A percentile compares a stretch with the other conserved stretches of the same genome.
Conservation (phyloP, 1,284 basidiomycete species). For the Heimioporus punctisporus region DNA sequence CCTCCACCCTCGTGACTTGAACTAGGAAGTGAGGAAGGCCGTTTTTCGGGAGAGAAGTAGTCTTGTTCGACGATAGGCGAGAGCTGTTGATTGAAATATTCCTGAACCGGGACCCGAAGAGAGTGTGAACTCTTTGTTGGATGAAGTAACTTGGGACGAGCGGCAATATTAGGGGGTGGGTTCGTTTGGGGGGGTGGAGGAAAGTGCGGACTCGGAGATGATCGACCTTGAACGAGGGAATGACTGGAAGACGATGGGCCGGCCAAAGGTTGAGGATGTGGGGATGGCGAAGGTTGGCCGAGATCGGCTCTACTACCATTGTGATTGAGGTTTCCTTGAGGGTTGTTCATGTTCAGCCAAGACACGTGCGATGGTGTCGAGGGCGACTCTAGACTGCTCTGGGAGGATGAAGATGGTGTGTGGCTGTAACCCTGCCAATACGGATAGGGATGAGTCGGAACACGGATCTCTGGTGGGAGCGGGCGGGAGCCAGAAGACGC, state of each 20-base stretch:
- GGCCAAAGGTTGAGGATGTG: conserved; percentile 3
- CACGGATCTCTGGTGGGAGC: conserved; percentile 34
- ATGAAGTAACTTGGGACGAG: conserved; percentile 26
- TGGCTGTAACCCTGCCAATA: conserved; percentile 34
- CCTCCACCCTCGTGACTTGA: conserved; percentile 26
- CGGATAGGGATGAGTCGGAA: conserved; percentile 33
- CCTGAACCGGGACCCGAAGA: conserved; percentile 33
- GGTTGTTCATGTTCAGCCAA: conserved; percentile 30
- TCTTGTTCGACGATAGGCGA: conserved; percentile 59
- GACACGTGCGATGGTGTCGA: conserved; percentile 39
- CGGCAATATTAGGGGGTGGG: conserved; percentile 23
- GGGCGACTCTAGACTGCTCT: conserved; percentile 36
- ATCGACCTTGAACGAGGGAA: conserved; percentile 19
- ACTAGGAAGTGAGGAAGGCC: conserved; percentile 34
- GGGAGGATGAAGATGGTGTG: conserved; percentile 32
- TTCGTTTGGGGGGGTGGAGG: conserved; percentile 29
- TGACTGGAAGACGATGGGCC: conserved; percentile 14
- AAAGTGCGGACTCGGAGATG: conserved; percentile 29
- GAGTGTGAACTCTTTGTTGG: conserved; percentile 36
- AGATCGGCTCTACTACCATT: conserved; percentile 9
- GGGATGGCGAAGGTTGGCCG: conserved; percentile 8
- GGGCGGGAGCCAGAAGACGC: conserved; percentile 17
- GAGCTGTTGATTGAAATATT: conserved; percentile 44
- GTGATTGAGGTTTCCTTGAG: conserved; percentile 12
- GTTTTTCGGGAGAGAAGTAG: conserved; percentile 50